These are phyloP conservation scores for Diaporthe caulivora DNA, from an alignment of 2,329 filamentous ascomycete species.

Conservation along the genomic window DNA sequence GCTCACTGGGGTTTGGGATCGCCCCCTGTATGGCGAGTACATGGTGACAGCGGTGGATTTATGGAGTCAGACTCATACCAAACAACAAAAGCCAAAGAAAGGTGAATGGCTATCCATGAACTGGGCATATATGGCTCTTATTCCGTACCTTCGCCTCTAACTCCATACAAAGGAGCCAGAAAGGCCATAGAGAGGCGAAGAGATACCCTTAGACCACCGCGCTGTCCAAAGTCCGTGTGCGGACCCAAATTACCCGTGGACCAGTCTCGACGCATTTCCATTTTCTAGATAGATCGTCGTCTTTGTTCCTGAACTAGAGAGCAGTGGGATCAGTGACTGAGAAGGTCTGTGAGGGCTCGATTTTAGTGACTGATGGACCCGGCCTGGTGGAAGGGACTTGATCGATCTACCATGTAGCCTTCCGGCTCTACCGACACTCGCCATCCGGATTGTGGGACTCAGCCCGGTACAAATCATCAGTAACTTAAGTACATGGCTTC, in stretches of 20 bases:
- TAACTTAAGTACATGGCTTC: too few relatives aligned
- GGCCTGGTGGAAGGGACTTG: neutral
- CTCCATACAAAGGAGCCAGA: neutral
- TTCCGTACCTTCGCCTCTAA: neutral
- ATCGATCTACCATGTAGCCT: neutral
- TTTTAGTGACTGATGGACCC: constrained; percentile 1
- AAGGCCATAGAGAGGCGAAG: neutral
- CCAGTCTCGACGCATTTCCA: constrained; percentile 1
- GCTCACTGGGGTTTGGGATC: constrained; percentile 8
- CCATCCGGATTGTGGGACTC: neutral
- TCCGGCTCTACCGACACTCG: constrained; percentile 17
- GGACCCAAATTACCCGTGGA: constrained; percentile 7
- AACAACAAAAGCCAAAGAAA: neutral
- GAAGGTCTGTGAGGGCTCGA: neutral
- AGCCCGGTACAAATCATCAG: neutral
- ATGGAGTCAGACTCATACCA: neutral
- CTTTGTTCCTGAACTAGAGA: constrained; percentile 11
- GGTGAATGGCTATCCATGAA: neutral
- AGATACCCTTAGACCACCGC: neutral
- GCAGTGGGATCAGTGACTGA: neutral
- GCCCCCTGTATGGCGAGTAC: neutral
- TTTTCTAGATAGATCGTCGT: neutral
- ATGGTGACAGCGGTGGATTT: neutral
- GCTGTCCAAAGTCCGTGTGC: constrained; percentile 6
- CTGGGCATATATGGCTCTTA: constrained; percentile 5